A percentile compares a stretch with the other conserved stretches of the same genome.
Evolutionary conservation across 2,329 filamentous ascomycete species (phyloP).

Genomic region (Exophiala lecanii-corni): DNA sequence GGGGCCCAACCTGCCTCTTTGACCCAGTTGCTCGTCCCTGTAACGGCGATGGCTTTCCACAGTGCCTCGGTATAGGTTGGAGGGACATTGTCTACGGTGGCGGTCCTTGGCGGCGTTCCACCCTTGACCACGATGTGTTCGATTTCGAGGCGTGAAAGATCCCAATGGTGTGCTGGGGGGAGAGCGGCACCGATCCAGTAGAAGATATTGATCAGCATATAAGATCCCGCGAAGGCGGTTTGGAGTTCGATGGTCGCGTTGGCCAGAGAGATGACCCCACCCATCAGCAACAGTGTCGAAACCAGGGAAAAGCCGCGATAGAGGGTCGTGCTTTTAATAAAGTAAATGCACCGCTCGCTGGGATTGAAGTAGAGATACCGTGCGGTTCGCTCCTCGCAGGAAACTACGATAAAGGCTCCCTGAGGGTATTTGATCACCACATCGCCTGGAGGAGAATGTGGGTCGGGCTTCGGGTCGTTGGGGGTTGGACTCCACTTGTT

Average conservation of each 20-base stretch:
- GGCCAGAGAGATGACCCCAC: slow-evolving; percentile 48
- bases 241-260: slow-evolving; percentile 46
- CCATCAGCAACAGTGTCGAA: slow-evolving; percentile 50
- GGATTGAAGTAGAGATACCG: slow-evolving; percentile 50
- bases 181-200: slow-evolving; percentile 51
- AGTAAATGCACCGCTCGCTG: slow-evolving; percentile 44
- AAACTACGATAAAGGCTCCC: slow-evolving; percentile 47
- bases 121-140: slow-evolving; percentile 24
- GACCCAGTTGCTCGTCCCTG: slow-evolving; percentile 42
- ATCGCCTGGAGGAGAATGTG: slow-evolving; percentile 38
- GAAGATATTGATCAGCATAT: slow-evolving; percentile 46
- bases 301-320: slow-evolving; percentile 47
- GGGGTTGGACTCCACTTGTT: slow-evolving; percentile 48
- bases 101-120: slow-evolving; percentile 21
- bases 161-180: slow-evolving; percentile 45
- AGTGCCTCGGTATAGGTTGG: slow-evolving; percentile 44
- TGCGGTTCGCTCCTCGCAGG: slow-evolving; percentile 47
- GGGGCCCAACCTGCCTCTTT: slow-evolving; percentile 38
- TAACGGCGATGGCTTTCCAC: slow-evolving; percentile 46
- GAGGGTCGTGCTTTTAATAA: slow-evolving; percentile 34
- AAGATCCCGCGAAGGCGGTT: slow-evolving; percentile 46
- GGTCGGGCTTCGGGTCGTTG: slow-evolving; percentile 33
- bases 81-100: slow-evolving; percentile 32
- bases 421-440: slow-evolving; percentile 49
- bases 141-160: slow-evolving; percentile 42